phyloP scores from a whole-genome alignment of 805 yeast species.

The Saturnispora diversa region DNA sequence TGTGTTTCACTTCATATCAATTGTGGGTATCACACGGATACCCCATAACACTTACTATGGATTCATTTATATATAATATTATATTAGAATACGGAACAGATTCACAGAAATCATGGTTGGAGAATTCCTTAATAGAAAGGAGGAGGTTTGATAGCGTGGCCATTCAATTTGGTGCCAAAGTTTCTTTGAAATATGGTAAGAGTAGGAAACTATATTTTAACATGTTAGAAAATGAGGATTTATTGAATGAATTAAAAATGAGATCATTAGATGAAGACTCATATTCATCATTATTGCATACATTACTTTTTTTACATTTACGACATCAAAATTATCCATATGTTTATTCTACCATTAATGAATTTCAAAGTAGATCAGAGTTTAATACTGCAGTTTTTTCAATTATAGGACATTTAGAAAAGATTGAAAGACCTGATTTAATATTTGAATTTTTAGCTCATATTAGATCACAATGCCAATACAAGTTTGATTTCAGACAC shows the following conservation, averaged over 20 bases:
- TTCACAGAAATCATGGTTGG: conserved; percentile 23
- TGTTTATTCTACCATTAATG: conserved; percentile 9
- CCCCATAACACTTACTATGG: conserved; percentile 17
- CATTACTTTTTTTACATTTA: conserved; percentile 18
- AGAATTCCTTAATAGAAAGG: conserved; percentile 12
- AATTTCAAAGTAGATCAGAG: conserved; percentile 7
- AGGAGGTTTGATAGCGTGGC: conserved; percentile 11
- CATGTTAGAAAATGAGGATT: conserved; percentile 14
- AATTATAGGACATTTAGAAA: conserved; percentile 17
- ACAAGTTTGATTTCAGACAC: conserved; percentile 17
- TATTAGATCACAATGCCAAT: conserved; percentile 23
- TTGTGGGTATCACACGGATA: conserved; percentile 22
- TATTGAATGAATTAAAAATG: conserved; percentile 13
- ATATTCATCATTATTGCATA: conserved; percentile 12
- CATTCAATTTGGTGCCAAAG: conserved; percentile 15
- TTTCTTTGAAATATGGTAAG: conserved; percentile 14
- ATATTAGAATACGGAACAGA: conserved; percentile 16
- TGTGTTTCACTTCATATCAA: conserved; percentile 22
- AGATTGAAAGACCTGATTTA: conserved; percentile 18
- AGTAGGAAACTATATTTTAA: conserved; percentile 10
- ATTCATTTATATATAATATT: conserved; percentile 19
- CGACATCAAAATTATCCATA: conserved; percentile 14
- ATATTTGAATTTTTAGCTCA: conserved; percentile 19
- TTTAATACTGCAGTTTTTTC: conserved; percentile 12
- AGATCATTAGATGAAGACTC: conserved; percentile 11